Evolutionary conservation across 371 early-diverging fungal genomes (phyloP), one percentile per base, ranked within the genome.

Genomic region (Chytridium lagenaria): DNA sequence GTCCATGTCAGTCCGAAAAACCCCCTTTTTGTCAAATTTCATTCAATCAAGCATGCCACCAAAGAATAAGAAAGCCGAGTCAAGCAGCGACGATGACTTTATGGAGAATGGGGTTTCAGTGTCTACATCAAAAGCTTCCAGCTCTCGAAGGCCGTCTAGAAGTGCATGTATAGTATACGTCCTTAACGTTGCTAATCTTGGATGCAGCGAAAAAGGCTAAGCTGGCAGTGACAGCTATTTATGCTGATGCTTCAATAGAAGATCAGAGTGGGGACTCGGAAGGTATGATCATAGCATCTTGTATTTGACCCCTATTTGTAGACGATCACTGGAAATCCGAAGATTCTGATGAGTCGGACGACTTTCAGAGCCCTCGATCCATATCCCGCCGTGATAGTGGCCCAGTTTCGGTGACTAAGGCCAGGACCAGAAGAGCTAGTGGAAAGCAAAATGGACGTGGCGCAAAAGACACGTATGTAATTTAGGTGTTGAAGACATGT

Each of bases 141-240:
- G 26, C 55, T 12, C 55, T 5, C n/a, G n/a, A 5, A 10, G 55
- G 26, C 26, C 55, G 5, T n/a, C 12, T 5, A 7, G 55, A 26
- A 52, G 55, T n/a, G 55, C 55, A n/a, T 52, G 55, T 52, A 52
- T 10, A 23, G 5, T 5, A 52, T 44, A n/a, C n/a, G n/a, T n/a
- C n/a, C n/a, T n/a, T n/a, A n/a, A n/a, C 44, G 19, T 44, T 19
- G 7, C 19, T 44, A 44, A 44, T 44, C 7, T 44, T 44, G 7
- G 7, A 19, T 44, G 44, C 7, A 44, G 44, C 44, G 12, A 44
- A 44, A 19, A 44, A 44, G 44, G 44, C 44, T 19, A 44, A 44
- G 19, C 7, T 44, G 7, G 44, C 44, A 12, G 7, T 44, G 44
- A 44, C 7, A 19, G 44, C 44, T 12, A 44, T 12, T n/a, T n/a